Base-by-base conservation (phyloP, 2,329 filamentous ascomycete species). In the Chaetoscypha palmicola region DNA sequence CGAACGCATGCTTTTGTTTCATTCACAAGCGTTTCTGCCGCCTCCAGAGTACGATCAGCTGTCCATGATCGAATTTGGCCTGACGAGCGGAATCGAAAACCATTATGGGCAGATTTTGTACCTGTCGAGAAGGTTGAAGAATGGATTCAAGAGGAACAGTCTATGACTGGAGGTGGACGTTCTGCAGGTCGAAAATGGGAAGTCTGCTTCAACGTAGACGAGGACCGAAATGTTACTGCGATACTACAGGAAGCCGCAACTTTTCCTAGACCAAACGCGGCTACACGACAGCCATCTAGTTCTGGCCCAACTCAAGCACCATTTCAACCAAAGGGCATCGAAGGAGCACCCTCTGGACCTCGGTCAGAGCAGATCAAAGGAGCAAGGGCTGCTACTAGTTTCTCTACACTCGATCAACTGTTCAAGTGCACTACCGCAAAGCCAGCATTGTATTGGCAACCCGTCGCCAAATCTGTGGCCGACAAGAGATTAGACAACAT, bases 71-170 rank as follows among this genome's bases (percentile, higher is more conserved):
- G 75, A 17, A 76, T 89, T 26, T 97, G 90, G 87, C 91, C 91
- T 1, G 79, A 89, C 46, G 91, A 97, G 66, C 79, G 82, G 46
- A 86, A 83, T 53, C 77, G 92, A 23, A 94, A 92, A 62, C 74
- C 81, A 1, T 72, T 97, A 1, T 94, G 83, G 77, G 86, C 87
- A 3, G 92, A 98, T 62, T 97, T 92, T 62, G 74, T 97, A 16
- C 91, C 91, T 0, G 76, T 83, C 14, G 79, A 87, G 20, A 77
- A 79, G 51, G 73, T 94, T 3, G 63, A 68, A 11, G 74, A 75
- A 19, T 97, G 89, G 88, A 82, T 94, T 46, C 73, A 77, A 5
- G 73, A 66, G 31, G 87, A 94, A 63, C 68, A 80, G 55, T 63
- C 69, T 2, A 63, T 60, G 11, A 56, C 66, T 54, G 57, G 71